Evolutionary conservation across 192 early-diverging fungal species (phyloP).

Genomic region (Funneliformis geosporum): DNA sequence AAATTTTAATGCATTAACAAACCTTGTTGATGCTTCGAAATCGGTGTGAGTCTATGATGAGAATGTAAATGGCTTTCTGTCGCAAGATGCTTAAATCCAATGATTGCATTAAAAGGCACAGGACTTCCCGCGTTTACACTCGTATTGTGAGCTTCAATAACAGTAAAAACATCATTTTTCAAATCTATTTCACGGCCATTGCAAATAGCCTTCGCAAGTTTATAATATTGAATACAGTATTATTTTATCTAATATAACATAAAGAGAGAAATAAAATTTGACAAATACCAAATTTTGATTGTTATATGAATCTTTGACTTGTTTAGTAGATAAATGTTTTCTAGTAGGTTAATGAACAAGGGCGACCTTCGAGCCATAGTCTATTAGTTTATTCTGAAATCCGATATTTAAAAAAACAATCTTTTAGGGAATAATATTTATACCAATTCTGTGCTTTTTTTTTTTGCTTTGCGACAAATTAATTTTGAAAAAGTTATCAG

Average conservation of each 20-base stretch:
- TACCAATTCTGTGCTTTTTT: no score
- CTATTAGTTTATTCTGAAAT: not conserved
- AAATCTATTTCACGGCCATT: not conserved
- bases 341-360: not conserved
- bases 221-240: no score
- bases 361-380: not conserved
- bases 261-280: no score
- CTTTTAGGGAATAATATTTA: no score
- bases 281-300: no score
- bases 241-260: no score
- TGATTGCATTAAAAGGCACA: not conserved
- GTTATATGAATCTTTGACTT: not conserved
- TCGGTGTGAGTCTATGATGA: not conserved
- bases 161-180: not conserved
- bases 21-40: not conserved
- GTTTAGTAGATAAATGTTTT: slow-evolving; percentile 6
- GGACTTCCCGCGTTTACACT: not conserved
- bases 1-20: not conserved
- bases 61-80: not conserved
- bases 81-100: not conserved
- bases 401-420: not conserved
- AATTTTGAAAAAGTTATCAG: no score
- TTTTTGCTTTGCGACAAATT: no score
- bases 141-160: not conserved
- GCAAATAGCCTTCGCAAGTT: not conserved